Base-by-base conservation (phyloP, 345 rosid genomes). In the Cardamine resedifolia region DNA sequence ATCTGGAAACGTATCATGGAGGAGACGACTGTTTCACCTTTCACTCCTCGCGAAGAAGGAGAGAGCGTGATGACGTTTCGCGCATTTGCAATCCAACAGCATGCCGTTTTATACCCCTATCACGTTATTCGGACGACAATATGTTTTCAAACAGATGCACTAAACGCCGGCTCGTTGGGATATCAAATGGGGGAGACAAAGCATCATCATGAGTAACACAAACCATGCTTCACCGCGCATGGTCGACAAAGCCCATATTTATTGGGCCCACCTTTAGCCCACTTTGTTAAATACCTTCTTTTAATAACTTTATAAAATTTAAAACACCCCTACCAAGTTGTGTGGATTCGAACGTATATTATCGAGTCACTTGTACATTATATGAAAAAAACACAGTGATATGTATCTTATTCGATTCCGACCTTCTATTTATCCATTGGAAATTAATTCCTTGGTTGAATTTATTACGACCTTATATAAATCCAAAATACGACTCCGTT, bases 161-260 rank as follows among this genome's bases (percentile, higher is more conserved):
- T 38, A 66, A 66, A 74, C 72, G 72, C 15, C 45, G 59, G 34
- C 44, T 57, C 59, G 50, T 56, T 20, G 5, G 7, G 65, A 23
- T 44, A 52, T 72, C 19, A 15, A 20, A 20, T 23, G 69, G 20
- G 9, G 41, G 50, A 39, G 78, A 73, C 66, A 65, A 57, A 47
- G 72, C n/a, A n/a, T 23, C 24, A 23, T 1, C 78, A 74, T 74
- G 68, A 74, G 16, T 50, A 6, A 19, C 14, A 6, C 61, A 15
- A 66, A 27, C 72, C 78, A 74, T 66, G 78, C 78, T 74, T 27
- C 73, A 49, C 50, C 36, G 30, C 73, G 73, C 73, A 74, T 66
- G 78, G 20, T 58, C 41, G 78, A 74, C 73, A 74, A 36, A 67
- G 68, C 78, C 78, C 78, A 74, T 67, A 0, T 23, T 49, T 3